Evolutionary conservation across 1,284 basidiomycete species (phyloP).

Genomic region (Puccinia polysora): DNA sequence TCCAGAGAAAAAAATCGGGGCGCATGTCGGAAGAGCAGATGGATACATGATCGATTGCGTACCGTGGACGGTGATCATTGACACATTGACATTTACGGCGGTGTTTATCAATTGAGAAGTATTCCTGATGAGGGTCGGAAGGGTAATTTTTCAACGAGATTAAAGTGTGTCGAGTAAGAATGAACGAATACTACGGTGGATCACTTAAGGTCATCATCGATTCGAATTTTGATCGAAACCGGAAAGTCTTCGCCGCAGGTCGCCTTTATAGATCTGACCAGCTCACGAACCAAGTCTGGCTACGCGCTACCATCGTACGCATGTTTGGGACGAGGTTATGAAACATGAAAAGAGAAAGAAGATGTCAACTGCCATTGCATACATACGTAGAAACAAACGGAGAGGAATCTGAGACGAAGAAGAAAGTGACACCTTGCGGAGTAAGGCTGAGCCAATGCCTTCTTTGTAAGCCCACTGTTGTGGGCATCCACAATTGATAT

Average conservation of each 20-base stretch:
- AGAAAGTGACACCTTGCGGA: conserved; percentile 54
- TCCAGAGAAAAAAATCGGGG: background rate
- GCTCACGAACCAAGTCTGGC: conserved; percentile 60
- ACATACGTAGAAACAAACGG: background rate
- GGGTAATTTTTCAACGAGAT: background rate
- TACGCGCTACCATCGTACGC: conserved; percentile 2
- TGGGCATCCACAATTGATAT: conserved; percentile 61
- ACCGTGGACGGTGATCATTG: conserved; percentile 60
- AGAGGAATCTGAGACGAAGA: background rate
- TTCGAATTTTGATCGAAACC: conserved; percentile 62
- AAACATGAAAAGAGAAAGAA: background rate
- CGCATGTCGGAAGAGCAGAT: background rate
- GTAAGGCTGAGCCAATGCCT: conserved; percentile 60
- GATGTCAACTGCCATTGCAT: background rate
- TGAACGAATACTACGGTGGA: conserved; percentile 46
- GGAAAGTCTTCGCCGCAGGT: conserved; percentile 59
- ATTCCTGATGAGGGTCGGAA: conserved; percentile 49
- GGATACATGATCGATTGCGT: background rate
- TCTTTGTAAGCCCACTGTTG: conserved; percentile 60
- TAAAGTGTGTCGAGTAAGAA: background rate
- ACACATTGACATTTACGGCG: conserved; percentile 56
- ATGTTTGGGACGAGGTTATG: background rate
- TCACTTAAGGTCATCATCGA: conserved; percentile 58
- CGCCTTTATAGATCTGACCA: conserved; percentile 59
- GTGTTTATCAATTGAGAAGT: conserved; percentile 59